Conservation (phyloP, 495 filamentous ascomycete genomes). For the Podospora fimiseda region DNA sequence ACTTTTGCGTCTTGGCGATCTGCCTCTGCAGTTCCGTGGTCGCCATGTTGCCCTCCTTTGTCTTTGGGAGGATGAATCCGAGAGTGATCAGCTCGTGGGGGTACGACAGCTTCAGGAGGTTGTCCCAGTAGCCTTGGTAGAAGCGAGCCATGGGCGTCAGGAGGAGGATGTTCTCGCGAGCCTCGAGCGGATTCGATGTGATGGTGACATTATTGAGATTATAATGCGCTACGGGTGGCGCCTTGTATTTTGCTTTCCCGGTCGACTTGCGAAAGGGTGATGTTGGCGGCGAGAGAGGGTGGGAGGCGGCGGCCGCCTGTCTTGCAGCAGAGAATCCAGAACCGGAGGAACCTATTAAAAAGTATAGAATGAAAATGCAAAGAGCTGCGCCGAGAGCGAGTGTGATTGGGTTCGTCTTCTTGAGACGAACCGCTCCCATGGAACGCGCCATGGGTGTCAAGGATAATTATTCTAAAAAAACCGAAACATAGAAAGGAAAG, state of each 20-base stretch:
- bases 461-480: slow-evolving; percentile 11
- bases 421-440: slow-evolving; percentile 51
- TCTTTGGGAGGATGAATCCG: slow-evolving; percentile 95
- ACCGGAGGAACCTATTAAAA: slow-evolving; percentile 42
- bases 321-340: slow-evolving; percentile 32
- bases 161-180: slow-evolving; percentile 81
- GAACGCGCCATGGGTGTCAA: slow-evolving; percentile 41
- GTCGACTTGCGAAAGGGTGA: slow-evolving; percentile 72
- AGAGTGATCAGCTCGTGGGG: slow-evolving; percentile 91
- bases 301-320: slow-evolving; percentile 54
- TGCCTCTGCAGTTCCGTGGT: slow-evolving; percentile 75
- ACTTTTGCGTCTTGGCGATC: slow-evolving; percentile 72
- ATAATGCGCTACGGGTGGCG: slow-evolving; percentile 91
- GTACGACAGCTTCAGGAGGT: slow-evolving; percentile 75
- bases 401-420: slow-evolving; percentile 48
- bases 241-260: slow-evolving; percentile 49
- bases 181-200: slow-evolving; percentile 61
- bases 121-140: slow-evolving; percentile 93
- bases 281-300: slow-evolving; percentile 74
- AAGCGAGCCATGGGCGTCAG: slow-evolving; percentile 89
- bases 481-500: slow-evolving; percentile 18
- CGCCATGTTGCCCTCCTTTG: slow-evolving; percentile 77
- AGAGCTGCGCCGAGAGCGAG: slow-evolving; percentile 43
- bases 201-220: slow-evolving; percentile 89
- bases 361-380: slow-evolving; percentile 49